Conservation (phyloP, 495 filamentous ascomycete genomes). For the Apiosordaria backusii region DNA sequence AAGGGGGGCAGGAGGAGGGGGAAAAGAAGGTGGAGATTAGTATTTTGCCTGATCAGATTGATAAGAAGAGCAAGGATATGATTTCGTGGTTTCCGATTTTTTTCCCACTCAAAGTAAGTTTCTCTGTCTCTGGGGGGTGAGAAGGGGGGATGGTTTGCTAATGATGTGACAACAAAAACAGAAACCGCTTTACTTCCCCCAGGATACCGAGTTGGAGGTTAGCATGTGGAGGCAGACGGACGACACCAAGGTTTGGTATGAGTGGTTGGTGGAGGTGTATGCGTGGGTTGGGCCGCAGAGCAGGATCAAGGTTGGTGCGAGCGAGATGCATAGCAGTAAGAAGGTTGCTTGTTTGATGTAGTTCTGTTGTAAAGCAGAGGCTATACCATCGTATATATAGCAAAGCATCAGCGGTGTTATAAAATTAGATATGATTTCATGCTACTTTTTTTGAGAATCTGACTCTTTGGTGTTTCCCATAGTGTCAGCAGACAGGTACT, state of each 20-base stretch:
- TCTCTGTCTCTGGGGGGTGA: too few relatives aligned
- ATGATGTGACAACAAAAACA: conserved; percentile 30
- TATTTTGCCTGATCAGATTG: conserved; percentile 89
- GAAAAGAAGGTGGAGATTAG: conserved; percentile 69
- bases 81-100: conserved; percentile 99
- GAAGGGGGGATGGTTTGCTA: background rate
- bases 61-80: conserved; percentile 87
- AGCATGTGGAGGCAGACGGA: conserved; percentile 95
- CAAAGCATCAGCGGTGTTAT: background rate
- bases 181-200: conserved; percentile 85
- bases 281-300: conserved; percentile 56
- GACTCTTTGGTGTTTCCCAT: background rate
- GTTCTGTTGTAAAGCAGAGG: background rate
- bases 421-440: too few relatives aligned
- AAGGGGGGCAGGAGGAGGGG: conserved; percentile 19
- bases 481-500: background rate
- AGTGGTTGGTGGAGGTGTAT: conserved; percentile 91
- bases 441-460: background rate
- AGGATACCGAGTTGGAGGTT: conserved; percentile 76
- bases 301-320: conserved; percentile 70
- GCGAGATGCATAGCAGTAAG: conserved; percentile 84
- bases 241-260: conserved; percentile 96
- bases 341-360: conserved; percentile 92
- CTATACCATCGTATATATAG: background rate
- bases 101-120: conserved; percentile 84